Evolutionary conservation across 1,284 basidiomycete species (phyloP).

Genomic region (Fomitopsis betulina): DNA sequence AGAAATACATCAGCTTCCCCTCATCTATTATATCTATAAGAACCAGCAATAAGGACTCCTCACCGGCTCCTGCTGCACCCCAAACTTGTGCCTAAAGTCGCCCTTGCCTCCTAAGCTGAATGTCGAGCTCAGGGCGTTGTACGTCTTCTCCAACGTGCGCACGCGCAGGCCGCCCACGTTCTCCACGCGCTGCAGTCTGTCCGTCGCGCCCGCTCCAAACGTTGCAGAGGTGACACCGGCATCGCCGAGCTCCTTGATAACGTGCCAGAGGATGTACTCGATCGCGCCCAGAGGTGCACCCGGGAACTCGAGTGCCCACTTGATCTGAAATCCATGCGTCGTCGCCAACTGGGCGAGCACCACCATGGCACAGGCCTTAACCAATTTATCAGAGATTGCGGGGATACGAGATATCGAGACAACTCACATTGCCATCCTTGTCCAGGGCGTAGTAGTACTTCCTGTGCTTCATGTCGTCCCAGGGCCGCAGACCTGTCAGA

Average conservation of each 20-base stretch:
- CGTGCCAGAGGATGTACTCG: slow-evolving; percentile 42
- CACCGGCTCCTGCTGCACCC: slow-evolving; percentile 32
- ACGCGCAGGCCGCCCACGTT: slow-evolving; percentile 34
- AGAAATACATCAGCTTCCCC: not conserved
- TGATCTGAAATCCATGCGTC: slow-evolving; percentile 50
- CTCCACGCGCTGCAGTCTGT: slow-evolving; percentile 30
- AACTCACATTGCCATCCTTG: slow-evolving; percentile 32
- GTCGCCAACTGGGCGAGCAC: slow-evolving; percentile 50
- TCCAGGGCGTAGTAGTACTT: slow-evolving; percentile 49
- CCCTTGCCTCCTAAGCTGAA: slow-evolving; percentile 40
- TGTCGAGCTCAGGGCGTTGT: slow-evolving; percentile 37
- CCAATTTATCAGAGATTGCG: not conserved
- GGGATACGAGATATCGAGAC: not conserved
- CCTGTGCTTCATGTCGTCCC: slow-evolving; percentile 46
- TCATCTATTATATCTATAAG: slow-evolving; percentile 7
- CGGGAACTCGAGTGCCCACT: slow-evolving; percentile 56
- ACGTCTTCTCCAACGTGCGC: slow-evolving; percentile 42
- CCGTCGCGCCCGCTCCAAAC: slow-evolving; percentile 42
- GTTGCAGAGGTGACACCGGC: slow-evolving; percentile 40
- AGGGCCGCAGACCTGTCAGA: slow-evolving; percentile 48
- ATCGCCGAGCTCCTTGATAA: slow-evolving; percentile 40
- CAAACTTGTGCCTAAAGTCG: slow-evolving; percentile 41
- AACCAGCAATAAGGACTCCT: slow-evolving; percentile 9
- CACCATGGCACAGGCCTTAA: slow-evolving; percentile 39
- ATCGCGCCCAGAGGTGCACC: slow-evolving; percentile 45